These are phyloP conservation scores for Phytophthora syringae DNA, from an alignment of 352 stramenopile genomes.

Conservation along the genomic window DNA sequence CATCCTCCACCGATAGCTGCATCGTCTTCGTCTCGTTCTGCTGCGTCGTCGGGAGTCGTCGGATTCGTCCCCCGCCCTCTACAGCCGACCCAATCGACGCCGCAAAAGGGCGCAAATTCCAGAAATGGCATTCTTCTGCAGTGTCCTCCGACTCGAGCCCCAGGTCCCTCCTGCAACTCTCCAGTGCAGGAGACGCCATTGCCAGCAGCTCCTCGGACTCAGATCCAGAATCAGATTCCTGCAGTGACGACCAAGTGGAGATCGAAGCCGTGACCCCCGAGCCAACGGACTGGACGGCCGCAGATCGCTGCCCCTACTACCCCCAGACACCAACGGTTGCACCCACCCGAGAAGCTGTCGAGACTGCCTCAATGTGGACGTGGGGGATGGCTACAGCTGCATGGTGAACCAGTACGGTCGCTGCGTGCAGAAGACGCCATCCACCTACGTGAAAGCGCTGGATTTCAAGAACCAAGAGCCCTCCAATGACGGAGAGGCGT, in stretches of 20 bases:
- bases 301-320: conserved; percentile 37
- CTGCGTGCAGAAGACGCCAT: conserved; percentile 42
- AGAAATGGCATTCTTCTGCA: not conserved
- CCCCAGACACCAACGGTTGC: conserved; percentile 37
- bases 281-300: conserved; percentile 30
- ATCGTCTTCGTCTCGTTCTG: conserved; percentile 10
- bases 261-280: conserved; percentile 28
- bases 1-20: not conserved
- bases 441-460: conserved; percentile 22
- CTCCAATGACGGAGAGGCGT: conserved; percentile 35
- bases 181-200: conserved; percentile 14
- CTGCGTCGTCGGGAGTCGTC: conserved; percentile 8
- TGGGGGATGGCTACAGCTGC: conserved; percentile 41
- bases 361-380: conserved; percentile 65
- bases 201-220: not conserved
- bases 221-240: conserved; percentile 10
- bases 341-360: conserved; percentile 55
- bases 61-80: conserved; percentile 1
- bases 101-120: conserved; percentile 1
- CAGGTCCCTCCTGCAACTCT: not conserved
- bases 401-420: conserved; percentile 52
- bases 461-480: conserved; percentile 30
- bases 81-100: not conserved
- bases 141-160: conserved; percentile 17
- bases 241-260: conserved; percentile 20